phyloP scores from a whole-genome alignment of 2,329 filamentous ascomycete species.

The Aspergillus sp. region DNA sequence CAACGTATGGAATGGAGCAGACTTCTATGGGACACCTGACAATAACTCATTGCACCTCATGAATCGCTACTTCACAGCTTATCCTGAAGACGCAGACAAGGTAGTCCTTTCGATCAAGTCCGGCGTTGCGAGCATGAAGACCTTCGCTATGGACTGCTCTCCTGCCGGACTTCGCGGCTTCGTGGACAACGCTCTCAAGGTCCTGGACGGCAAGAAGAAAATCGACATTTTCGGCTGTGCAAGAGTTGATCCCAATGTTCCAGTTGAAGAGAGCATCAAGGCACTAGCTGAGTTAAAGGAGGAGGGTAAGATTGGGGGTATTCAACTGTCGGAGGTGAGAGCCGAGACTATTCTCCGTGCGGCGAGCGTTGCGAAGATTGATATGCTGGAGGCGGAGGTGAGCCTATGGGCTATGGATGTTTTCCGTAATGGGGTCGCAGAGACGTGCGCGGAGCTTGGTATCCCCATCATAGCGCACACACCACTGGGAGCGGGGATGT shows the following conservation, averaged over 20 bases:
- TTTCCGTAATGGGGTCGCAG: conserved; percentile 50
- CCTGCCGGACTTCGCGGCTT: conserved; percentile 54
- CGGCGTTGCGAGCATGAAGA: conserved; percentile 33
- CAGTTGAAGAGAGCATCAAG: conserved; percentile 47
- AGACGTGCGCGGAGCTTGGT: conserved; percentile 61
- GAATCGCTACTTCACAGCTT: conserved; percentile 27
- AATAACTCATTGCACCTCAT: conserved; percentile 33
- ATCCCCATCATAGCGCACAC: conserved; percentile 75
- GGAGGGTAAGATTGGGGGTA: conserved; percentile 40
- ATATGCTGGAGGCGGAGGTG: conserved; percentile 58
- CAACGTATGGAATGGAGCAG: conserved; percentile 33
- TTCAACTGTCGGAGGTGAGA: conserved; percentile 38
- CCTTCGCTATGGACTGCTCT: conserved; percentile 48
- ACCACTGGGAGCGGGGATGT: conserved; percentile 64
- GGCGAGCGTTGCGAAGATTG: conserved; percentile 46
- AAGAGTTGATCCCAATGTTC: conserved; percentile 53
- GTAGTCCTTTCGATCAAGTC: conserved; percentile 30
- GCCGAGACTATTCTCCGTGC: conserved; percentile 36
- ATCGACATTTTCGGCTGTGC: conserved; percentile 60
- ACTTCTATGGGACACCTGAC: conserved; percentile 36
- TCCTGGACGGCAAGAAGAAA: conserved; percentile 53
- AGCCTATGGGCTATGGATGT: conserved; percentile 56
- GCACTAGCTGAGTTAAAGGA: conserved; percentile 32
- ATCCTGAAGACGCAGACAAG: conserved; percentile 31
- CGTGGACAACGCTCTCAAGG: conserved; percentile 55